Evolutionary conservation across 202 grass and related monocot genomes (phyloP), one percentile per base, ranked within the genome.

Genomic region (Setaria italica): DNA sequence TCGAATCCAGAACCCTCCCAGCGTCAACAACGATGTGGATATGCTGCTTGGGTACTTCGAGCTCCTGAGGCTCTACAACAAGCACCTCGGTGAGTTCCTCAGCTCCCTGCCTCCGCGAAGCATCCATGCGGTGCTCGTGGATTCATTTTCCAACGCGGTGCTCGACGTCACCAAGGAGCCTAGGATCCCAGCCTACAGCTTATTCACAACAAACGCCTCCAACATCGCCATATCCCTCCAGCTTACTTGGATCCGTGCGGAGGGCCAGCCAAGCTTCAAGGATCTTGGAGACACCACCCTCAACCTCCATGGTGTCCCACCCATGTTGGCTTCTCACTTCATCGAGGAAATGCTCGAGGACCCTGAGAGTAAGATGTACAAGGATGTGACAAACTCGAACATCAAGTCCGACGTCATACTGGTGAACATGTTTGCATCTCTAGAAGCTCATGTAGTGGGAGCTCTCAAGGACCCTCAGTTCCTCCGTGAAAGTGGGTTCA

Each of bases 401-500:
- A 1, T 8, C 9, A 21, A 60, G 57, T 9, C 57, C 57, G 57
- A 60, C 9, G 9, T n/a, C 57, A 60, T 60, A 9, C 3, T 25
- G n/a, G 57, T 60, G n/a, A 60, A 60, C 21, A 60, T n/a, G 9
- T 29, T 60, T n/a, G 9, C 57, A 9, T 60, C 57, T 2, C 57
- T 60, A 1, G 57, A 60, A n/a, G 9, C 57, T 11, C 57, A n/a
- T 2, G 57, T n/a, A 19, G n/a, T 29, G n/a, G 57, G 57, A 29
- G n/a, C 57, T 29, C 57, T 60, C 57, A 11, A 1, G 57, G 54
- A 57, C 1, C 5, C 17, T 19, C 54, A 57, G 8, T 19, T 5
- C 15, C 35, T 11, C n/a, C 37, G 1, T 6, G 33, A 9, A 66
- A 66, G 90, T 89, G 11, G 80, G 92, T 20, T 92, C 82, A 67